Evolutionary conservation across 2,329 filamentous ascomycete species (phyloP).

Genomic region (Dothiorella sarmentorum): DNA sequence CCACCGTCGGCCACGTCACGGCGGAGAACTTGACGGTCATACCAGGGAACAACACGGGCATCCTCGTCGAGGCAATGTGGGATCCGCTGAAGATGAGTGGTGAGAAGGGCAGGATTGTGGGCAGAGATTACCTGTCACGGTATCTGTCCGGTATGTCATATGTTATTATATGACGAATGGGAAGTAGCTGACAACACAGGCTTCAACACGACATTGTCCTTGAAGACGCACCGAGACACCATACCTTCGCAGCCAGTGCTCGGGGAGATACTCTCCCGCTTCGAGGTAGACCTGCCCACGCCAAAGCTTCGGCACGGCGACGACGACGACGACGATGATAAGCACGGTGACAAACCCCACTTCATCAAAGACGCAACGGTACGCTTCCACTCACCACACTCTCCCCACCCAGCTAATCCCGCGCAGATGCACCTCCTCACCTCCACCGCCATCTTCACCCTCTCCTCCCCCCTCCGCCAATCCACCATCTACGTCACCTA

Average conservation of each 20-base stretch:
- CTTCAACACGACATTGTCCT: slow-evolving; percentile 74
- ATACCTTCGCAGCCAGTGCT: slow-evolving; percentile 72
- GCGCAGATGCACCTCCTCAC: slow-evolving; percentile 70
- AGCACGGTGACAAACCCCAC: slow-evolving; percentile 47
- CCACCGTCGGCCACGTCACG: slow-evolving; percentile 71
- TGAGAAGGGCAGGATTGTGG: slow-evolving; percentile 57
- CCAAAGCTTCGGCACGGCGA: slow-evolving; percentile 57
- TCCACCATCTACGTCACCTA: slow-evolving; percentile 73
- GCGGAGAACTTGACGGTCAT: slow-evolving; percentile 61
- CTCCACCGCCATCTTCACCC: slow-evolving; percentile 78
- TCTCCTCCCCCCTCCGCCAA: slow-evolving; percentile 72
- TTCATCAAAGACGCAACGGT: slow-evolving; percentile 81
- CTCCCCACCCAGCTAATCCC: neutral
- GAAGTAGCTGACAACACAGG: slow-evolving; percentile 41
- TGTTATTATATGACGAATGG: neutral
- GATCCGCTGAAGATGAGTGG: slow-evolving; percentile 64
- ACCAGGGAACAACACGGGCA: slow-evolving; percentile 68
- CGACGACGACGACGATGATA: slow-evolving; percentile 37
- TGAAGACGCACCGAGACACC: slow-evolving; percentile 67
- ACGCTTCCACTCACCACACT: slow-evolving; percentile 23
- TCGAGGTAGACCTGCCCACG: slow-evolving; percentile 68
- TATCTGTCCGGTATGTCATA: slow-evolving; percentile 69
- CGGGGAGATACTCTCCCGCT: slow-evolving; percentile 66
- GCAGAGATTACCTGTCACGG: slow-evolving; percentile 72
- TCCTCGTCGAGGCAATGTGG: slow-evolving; percentile 70